phyloP scores from a whole-genome alignment of 208 protist species.

The Leishmania tarentolae region DNA sequence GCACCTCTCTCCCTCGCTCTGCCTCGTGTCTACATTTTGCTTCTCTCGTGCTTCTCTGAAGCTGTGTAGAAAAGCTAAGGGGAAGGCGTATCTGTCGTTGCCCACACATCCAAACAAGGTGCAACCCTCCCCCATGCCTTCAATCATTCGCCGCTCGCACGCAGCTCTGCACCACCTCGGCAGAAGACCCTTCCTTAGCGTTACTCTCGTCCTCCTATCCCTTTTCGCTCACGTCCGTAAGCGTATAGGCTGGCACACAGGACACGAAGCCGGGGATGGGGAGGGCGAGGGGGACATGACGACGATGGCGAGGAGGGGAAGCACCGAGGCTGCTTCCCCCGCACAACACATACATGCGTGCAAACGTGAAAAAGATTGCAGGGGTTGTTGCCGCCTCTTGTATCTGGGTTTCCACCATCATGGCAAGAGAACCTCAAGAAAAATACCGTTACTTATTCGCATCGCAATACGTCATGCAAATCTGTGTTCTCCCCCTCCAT shows the following conservation, averaged over 20 bases:
- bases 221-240: not conserved
- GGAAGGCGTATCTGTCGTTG: not conserved
- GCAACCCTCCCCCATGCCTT: not conserved
- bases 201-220: not conserved
- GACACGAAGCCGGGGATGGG: not conserved
- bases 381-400: not conserved
- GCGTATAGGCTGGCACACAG: not conserved
- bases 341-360: not conserved
- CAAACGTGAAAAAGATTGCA: constrained; percentile 3
- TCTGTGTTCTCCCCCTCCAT: not conserved
- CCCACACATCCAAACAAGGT: not conserved
- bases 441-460: not conserved
- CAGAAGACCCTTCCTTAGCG: not conserved
- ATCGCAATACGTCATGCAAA: not conserved
- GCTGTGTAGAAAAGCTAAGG: not conserved
- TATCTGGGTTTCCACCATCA: not conserved
- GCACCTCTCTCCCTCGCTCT: not conserved
- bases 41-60: not conserved
- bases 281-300: not conserved
- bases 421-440: not conserved
- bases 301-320: not conserved
- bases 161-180: not conserved
- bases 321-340: not conserved
- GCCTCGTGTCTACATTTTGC: not conserved
- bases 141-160: not conserved